Base-by-base conservation (phyloP, 2,329 filamentous ascomycete species). In the Fusarium falciforme region DNA sequence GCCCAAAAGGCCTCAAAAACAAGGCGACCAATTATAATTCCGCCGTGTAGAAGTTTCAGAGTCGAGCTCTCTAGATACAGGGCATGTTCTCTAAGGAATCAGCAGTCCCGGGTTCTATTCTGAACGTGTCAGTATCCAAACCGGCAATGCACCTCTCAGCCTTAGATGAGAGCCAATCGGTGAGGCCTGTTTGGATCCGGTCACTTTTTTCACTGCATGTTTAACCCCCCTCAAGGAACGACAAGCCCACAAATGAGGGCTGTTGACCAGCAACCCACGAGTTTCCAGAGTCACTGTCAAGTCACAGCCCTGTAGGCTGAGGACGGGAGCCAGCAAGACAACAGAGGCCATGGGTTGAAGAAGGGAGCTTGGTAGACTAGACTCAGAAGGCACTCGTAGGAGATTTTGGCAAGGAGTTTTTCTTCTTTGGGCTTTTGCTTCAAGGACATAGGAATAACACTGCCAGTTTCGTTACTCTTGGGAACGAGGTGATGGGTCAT, bases 301-400 rank as follows among this genome's bases (percentile, higher is more conserved):
- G 12, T 5, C 12, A 20, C 20, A 9, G n/a, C 10, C 40, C 40
- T 22, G 6, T 14, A 14, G 4, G 6, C 2, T 1, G 0, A 25
- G 12, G 12, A 16, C 3, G 12, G 6, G 5, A 16, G 20, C n/a
- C 14, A 25, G 12, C 40, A 25, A 16, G 12, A 47, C 0, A 2
- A 9, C 22, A 27, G 3, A 27, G 14, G 7, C 4, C 44, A 27
- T 27, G 4, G 16, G 14, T 0, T 17, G 10, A 25, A 9, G 10
- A 25, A 9, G 22, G 44, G 22, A 27, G 14, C 8, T 27, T 17
- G 2, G 14, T 27, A 49, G 14, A 49, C 42, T 8, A 3, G 14
- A 27, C 16, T 17, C 8, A 22, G 14, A 27, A 14, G 14, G 8
- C 8, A 17, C 5, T 17, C 8, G 22, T 27, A 11, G 6, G 44